Conservation (phyloP, 768 basidiomycete genomes). For the Pholiota conissans region DNA sequence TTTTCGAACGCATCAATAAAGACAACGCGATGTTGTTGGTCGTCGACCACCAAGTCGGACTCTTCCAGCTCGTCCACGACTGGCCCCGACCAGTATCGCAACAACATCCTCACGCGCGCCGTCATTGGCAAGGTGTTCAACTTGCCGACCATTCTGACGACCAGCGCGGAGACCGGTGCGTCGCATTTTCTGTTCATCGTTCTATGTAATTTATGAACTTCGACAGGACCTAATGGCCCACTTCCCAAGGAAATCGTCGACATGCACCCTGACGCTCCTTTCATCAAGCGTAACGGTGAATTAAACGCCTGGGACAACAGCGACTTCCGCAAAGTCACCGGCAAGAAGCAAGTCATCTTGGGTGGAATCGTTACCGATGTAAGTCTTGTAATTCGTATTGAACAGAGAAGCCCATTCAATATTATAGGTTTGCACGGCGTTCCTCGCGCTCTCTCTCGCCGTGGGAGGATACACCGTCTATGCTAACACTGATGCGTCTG, state of each 20-base stretch:
- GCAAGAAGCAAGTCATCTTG: slow-evolving; percentile 49
- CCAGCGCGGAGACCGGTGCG: slow-evolving; percentile 42
- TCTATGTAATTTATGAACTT: background rate
- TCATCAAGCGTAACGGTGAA: slow-evolving; percentile 48
- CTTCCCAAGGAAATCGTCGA: slow-evolving; percentile 43
- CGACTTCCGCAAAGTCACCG: slow-evolving; percentile 46
- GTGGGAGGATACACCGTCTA: slow-evolving; percentile 48
- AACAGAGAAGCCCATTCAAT: background rate
- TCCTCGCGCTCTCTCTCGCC: slow-evolving; percentile 45
- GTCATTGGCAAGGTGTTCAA: slow-evolving; percentile 44
- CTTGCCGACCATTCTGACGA: slow-evolving; percentile 46
- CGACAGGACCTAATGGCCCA: slow-evolving; percentile 47
- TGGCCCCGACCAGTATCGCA: slow-evolving; percentile 37
- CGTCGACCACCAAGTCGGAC: slow-evolving; percentile 51
- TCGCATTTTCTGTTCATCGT: background rate
- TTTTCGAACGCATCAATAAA: slow-evolving; percentile 38
- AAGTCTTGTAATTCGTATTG: too few relatives aligned
- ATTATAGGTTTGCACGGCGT: slow-evolving; percentile 46
- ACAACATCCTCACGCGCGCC: slow-evolving; percentile 48
- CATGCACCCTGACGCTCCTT: slow-evolving; percentile 44
- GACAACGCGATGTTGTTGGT: slow-evolving; percentile 40
- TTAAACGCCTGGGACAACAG: slow-evolving; percentile 54
- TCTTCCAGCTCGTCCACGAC: slow-evolving; percentile 47
- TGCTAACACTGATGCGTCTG: slow-evolving; percentile 48
- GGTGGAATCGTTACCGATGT: slow-evolving; percentile 52